These are phyloP conservation scores for Dothideomycetes sp. DNA, from an alignment of 2,329 filamentous ascomycete genomes.

Conservation along the genomic window DNA sequence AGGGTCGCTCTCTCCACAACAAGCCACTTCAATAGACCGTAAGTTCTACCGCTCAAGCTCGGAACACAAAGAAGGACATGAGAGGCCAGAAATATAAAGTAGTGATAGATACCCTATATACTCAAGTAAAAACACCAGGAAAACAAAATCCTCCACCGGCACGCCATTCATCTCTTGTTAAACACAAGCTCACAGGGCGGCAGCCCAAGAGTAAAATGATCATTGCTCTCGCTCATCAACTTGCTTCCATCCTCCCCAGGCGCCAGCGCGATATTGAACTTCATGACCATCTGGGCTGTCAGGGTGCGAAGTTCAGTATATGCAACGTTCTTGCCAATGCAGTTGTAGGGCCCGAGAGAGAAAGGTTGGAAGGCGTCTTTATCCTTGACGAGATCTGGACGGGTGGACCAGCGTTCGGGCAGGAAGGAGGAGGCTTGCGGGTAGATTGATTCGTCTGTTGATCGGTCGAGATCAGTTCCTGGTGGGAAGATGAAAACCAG, in stretches of 20 bases:
- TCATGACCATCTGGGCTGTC: conserved; percentile 27
- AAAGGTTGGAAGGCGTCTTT: conserved; percentile 19
- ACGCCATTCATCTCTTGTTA: too few relatives aligned
- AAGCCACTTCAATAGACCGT: too few relatives aligned
- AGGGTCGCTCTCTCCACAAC: too few relatives aligned
- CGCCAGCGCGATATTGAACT: conserved; percentile 26
- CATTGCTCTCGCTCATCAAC: conserved; percentile 17
- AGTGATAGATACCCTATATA: too few relatives aligned
- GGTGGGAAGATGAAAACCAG: conserved; percentile 12
- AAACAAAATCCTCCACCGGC: too few relatives aligned
- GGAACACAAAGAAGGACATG: too few relatives aligned
- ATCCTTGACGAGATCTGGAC: conserved; percentile 16
- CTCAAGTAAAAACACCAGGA: too few relatives aligned
- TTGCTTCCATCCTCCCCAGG: conserved; percentile 14
- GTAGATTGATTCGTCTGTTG: conserved; percentile 15
- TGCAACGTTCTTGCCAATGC: conserved; percentile 21
- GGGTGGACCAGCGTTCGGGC: conserved; percentile 23
- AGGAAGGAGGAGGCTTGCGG: conserved; percentile 15
- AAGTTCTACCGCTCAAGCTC: too few relatives aligned
- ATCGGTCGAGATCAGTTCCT: not conserved
- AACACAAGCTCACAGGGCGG: too few relatives aligned
- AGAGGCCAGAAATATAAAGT: too few relatives aligned
- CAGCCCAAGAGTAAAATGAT: too few relatives aligned
- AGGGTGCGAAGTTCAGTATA: conserved; percentile 27
- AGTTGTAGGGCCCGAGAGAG: conserved; percentile 19